These are phyloP conservation scores for Pochonia chlamydosporia DNA, from an alignment of 2,329 filamentous ascomycete species.

Conservation along the genomic window DNA sequence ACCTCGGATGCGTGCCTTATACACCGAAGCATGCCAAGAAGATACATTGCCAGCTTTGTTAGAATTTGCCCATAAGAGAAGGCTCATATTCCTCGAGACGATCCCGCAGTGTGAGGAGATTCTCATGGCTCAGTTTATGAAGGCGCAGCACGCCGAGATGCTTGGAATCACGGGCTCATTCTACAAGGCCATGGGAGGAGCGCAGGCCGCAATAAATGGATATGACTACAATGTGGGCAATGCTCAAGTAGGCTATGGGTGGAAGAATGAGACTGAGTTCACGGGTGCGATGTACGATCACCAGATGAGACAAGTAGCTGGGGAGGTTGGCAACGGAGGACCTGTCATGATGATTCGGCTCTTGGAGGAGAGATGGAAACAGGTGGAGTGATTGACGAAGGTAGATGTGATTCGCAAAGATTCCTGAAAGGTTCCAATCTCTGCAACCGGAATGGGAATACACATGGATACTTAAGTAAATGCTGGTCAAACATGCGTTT, in stretches of 20 bases:
- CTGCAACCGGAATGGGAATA: no score
- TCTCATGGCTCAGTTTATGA: slow-evolving; percentile 17
- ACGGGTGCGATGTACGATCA: slow-evolving; percentile 24
- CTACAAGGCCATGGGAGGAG: slow-evolving; percentile 18
- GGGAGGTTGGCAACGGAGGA: slow-evolving; percentile 9
- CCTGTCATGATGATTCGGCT: slow-evolving; percentile 16
- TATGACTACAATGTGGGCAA: slow-evolving; percentile 22
- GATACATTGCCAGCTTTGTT: slow-evolving; percentile 16
- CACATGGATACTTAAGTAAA: no score
- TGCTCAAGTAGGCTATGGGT: slow-evolving; percentile 24
- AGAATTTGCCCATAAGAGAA: slow-evolving; percentile 15
- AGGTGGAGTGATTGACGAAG: slow-evolving; percentile 24
- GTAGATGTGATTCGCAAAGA: no score
- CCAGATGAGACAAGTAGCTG: slow-evolving; percentile 18
- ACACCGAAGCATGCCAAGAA: slow-evolving; percentile 21
- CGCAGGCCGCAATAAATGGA: slow-evolving; percentile 11
- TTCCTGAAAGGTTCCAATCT: no score
- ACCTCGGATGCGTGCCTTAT: slow-evolving; percentile 28
- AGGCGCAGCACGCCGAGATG: slow-evolving; percentile 18
- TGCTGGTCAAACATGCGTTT: no score
- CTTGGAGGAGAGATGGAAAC: slow-evolving; percentile 28
- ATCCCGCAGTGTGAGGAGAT: slow-evolving; percentile 17
- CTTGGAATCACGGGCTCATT: slow-evolving; percentile 20
- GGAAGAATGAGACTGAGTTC: slow-evolving; percentile 22
- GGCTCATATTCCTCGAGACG: slow-evolving; percentile 3